Base-by-base conservation (phyloP, 257 asterid species). In the Knoxia roxburghii region DNA sequence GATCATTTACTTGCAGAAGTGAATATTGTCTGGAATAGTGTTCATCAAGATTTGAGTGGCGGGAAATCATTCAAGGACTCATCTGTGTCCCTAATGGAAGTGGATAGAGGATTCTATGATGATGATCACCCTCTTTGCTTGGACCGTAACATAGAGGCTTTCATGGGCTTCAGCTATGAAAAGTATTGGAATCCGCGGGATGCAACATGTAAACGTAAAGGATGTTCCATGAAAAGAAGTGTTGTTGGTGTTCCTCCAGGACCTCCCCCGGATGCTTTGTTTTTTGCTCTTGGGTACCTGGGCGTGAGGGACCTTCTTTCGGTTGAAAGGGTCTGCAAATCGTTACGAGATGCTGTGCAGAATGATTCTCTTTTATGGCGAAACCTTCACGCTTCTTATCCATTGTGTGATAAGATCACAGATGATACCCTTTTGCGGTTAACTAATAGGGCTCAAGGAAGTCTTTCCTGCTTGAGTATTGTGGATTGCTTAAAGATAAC, bases 341-440 rank as follows among this genome's bases (percentile, higher is more conserved):
- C 86, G 0, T 61, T 91, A 72, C 71, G 84, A 1, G 82, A 84
- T 53, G 82, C 82, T 6, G 95, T 91, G 64, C 87, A n/a, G 29
- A 75, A 72, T 40, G 92, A 91, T 67, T 83, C 95, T 41, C 89
- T 80, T 75, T 69, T 89, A 39, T 91, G 98, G 98, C 82, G 81
- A 64, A 79, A 78, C 59, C 51, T 89, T 74, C 68, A 72, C 50
- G 78, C 88, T 64, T 83, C 77, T 48, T 56, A 29, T 75, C 82
- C 85, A 4, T 71, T 82, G 76, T 65, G 77, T 71, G 12, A 27
- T 43, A 78, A 73, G 68, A 74, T 91, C 58, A 83, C 79, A 0
- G 79, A 91, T 75, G 84, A 80, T 62, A 70, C 71, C 74, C 96
- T 91, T 79, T 35, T 84, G 57, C 68, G 65, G 69, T 77, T 91